A percentile compares a stretch with the other conserved stretches of the same genome.
phyloP scores from a whole-genome alignment of 805 yeast genomes.

The Kodamaea nitidulidarum region DNA sequence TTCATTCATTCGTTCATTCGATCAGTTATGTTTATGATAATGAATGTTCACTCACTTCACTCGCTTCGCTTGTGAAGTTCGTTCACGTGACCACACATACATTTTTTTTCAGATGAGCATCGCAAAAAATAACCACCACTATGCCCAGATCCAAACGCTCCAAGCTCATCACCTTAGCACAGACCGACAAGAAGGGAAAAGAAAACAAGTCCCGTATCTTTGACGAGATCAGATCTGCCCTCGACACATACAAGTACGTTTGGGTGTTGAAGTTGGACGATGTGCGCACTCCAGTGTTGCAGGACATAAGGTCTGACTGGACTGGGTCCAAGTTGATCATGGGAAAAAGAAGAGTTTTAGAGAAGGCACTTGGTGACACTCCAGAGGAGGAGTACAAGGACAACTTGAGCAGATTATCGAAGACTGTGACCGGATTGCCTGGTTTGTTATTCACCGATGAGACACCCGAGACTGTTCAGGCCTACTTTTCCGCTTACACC shows the following conservation, averaged over 20 bases:
- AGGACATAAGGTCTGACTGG: constrained; percentile 92
- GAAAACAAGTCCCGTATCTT: constrained; percentile 89
- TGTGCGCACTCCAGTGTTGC: constrained; percentile 93
- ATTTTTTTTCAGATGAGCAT: constrained; percentile 22
- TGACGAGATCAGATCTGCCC: constrained; percentile 79
- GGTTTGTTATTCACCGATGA: constrained; percentile 91
- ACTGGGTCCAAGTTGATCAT: constrained; percentile 79
- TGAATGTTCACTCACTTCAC: too few relatives aligned
- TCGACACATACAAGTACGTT: constrained; percentile 71
- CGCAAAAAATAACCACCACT: constrained; percentile 6
- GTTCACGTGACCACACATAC: neutral
- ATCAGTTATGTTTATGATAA: too few relatives aligned
- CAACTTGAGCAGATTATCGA: constrained; percentile 66
- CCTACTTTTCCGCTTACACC: constrained; percentile 76
- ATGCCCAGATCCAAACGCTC: constrained; percentile 99
- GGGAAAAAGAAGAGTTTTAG: constrained; percentile 91
- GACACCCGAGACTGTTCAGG: constrained; percentile 78
- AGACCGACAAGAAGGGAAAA: constrained; percentile 92
- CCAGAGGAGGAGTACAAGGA: constrained; percentile 89
- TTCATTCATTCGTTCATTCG: too few relatives aligned
- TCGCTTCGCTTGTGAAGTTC: too few relatives aligned
- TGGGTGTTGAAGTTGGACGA: constrained; percentile 88
- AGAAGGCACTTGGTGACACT: constrained; percentile 85
- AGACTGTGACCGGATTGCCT: constrained; percentile 67
- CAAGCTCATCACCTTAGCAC: constrained; percentile 90